Evolutionary conservation across 805 yeast species (phyloP), one percentile per base, ranked within the genome.

Genomic region (Myxozyma melibiosi): DNA sequence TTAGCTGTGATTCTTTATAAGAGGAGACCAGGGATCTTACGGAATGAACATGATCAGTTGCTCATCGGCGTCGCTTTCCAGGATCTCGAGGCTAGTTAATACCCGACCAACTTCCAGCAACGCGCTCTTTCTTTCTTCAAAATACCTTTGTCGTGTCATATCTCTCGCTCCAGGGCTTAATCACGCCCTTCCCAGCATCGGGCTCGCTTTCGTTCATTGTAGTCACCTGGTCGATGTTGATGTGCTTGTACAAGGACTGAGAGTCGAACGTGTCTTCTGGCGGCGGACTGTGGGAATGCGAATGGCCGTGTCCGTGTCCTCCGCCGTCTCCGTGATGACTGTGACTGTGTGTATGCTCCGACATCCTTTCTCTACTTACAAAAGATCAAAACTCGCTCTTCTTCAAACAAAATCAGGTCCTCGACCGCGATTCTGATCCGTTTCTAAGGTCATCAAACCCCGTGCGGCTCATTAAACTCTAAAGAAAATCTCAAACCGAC

Each of bases 41-140:
- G 97, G 97, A 28, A 92, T 80, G 51, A 82, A 80, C 31, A 92
- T 64, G 31, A 91, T 80, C 64, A 91, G 63, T 69, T 92, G 97
- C 57, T 85, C 82, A 67, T 92, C 98, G 1, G 87, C 83, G 69
- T 91, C 97, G 0, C 88, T 81, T 71, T 81, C 74, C 44, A 84
- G 68, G 74, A 72, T 66, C 61, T 57, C 20, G 1, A 28, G n/a
- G n/a, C n/a, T n/a, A 13, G 24, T 25, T 14, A 35, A 9, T 9
- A 16, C 6, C 16, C n/a, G n/a, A n/a, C n/a, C n/a, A n/a, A n/a
- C n/a, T n/a, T n/a, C n/a, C n/a, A n/a, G n/a, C n/a, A n/a, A n/a
- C n/a, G n/a, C n/a, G n/a, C n/a, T n/a, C n/a, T n/a, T n/a, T n/a
- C n/a, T n/a, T n/a, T n/a, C n/a, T n/a, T 34, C n/a, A 11, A 14